Evolutionary conservation across 73 alveolate species (phyloP).

Genomic region (Paramecium primaurelia): DNA sequence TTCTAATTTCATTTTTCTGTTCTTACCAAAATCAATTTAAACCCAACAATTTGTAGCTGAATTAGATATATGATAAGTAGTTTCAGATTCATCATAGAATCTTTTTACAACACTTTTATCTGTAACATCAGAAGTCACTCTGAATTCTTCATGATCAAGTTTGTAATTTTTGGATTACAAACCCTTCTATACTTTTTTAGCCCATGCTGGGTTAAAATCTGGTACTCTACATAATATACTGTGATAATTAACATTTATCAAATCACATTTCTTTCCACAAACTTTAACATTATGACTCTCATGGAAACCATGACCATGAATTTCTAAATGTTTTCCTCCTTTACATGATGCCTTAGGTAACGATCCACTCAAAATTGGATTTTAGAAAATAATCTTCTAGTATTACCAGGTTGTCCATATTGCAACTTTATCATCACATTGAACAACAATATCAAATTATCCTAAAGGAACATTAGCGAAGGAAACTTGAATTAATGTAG

Average conservation of each 20-base stretch:
- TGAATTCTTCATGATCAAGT: not conserved
- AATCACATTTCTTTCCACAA: conserved; percentile 2
- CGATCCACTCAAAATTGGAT: not conserved
- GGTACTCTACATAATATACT: not conserved
- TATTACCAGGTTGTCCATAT: not conserved
- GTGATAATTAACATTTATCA: not conserved
- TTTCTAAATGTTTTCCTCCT: not conserved
- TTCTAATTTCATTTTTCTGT: not conserved
- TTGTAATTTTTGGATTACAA: not conserved
- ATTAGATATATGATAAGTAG: not conserved
- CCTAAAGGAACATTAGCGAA: not conserved
- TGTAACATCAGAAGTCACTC: not conserved
- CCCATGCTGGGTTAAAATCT: conserved; percentile 1
- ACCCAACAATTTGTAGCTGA: conserved; percentile 16
- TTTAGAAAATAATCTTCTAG: not conserved
- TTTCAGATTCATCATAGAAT: not conserved
- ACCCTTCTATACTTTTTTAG: not conserved
- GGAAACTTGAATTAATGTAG: not conserved
- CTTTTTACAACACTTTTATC: not conserved
- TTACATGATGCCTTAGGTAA: not conserved
- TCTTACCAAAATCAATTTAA: not conserved
- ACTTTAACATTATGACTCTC: not conserved
- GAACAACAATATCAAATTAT: not conserved
- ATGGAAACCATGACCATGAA: conserved; percentile 26
- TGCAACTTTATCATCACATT: not conserved